These are phyloP conservation scores for Metschnikowia cerradonensis DNA, from an alignment of 805 yeast species.

Conservation along the genomic window DNA sequence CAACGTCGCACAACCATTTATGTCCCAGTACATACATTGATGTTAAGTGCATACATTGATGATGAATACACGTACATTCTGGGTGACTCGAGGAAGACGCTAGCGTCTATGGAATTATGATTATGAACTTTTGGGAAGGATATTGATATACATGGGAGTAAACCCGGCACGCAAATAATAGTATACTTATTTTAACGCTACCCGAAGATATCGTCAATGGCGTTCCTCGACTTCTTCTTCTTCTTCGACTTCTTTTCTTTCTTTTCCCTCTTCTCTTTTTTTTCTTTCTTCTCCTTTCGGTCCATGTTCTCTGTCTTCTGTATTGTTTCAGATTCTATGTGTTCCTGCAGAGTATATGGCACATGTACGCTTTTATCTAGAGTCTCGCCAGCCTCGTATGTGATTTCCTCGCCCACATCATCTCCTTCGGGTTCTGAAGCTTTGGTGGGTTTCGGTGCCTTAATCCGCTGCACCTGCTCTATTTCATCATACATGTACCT, in stretches of 20 bases:
- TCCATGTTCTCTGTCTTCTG: neutral
- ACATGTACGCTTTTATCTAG: neutral
- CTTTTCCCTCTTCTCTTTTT: conserved; percentile 10
- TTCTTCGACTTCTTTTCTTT: conserved; percentile 14
- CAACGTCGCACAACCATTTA: conserved; percentile 1
- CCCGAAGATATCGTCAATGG: conserved; percentile 77
- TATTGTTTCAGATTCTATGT: neutral
- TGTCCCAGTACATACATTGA: conserved; percentile 4
- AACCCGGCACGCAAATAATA: conserved; percentile 1
- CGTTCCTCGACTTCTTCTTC: conserved; percentile 34
- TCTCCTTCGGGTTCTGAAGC: conserved; percentile 5
- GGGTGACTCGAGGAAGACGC: neutral
- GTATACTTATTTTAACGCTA: conserved; percentile 16
- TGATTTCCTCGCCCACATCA: conserved; percentile 17
- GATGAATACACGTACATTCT: neutral
- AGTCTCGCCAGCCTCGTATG: neutral
- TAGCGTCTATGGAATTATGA: neutral
- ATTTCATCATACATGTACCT: conserved; percentile 17
- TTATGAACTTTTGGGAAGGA: conserved; percentile 4
- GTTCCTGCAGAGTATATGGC: neutral
- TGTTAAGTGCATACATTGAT: neutral
- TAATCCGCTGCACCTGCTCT: neutral
- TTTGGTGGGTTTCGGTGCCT: neutral
- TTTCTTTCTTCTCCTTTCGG: conserved; percentile 23
- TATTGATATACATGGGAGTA: conserved; percentile 1